Percentiles rank a stretch among this genome's conserved stretches.
Conservation (phyloP, 179 eudicot species). For the Nepenthes alata region DNA sequence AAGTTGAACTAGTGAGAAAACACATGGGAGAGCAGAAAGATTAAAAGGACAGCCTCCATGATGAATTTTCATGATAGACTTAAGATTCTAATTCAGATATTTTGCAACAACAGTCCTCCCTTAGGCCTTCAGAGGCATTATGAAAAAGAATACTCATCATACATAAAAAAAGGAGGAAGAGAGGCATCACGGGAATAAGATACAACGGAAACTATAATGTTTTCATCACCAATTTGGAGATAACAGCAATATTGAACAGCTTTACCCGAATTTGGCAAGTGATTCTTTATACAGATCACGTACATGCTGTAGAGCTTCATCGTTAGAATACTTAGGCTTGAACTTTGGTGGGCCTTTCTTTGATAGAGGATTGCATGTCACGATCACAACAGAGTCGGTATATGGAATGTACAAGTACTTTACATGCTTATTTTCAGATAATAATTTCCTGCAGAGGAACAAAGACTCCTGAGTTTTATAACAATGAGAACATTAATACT, state of each 20-base stretch:
- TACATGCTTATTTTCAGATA: constrained; percentile 87
- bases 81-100: no score
- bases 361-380: constrained; percentile 81
- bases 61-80: no score
- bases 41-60: not conserved
- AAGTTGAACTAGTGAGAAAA: not conserved
- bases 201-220: no score
- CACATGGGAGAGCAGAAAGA: not conserved
- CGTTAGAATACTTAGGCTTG: constrained; percentile 65
- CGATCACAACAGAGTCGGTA: constrained; percentile 87
- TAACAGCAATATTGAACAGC: not conserved
- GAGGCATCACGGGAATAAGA: no score
- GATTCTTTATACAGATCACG: constrained; percentile 70
- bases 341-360: constrained; percentile 61
- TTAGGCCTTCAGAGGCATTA: no score
- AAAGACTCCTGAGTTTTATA: constrained; percentile 2
- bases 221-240: not conserved
- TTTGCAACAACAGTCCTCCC: no score
- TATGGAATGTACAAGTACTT: constrained; percentile 88
- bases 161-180: no score
- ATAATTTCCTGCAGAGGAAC: constrained; percentile 52
- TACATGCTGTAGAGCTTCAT: constrained; percentile 74
- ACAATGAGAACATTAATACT: not conserved
- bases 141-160: no score
- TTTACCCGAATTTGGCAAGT: constrained; percentile 56